These are phyloP conservation scores for Saturnispora sekii DNA, from an alignment of 805 yeast species.

Conservation along the genomic window DNA sequence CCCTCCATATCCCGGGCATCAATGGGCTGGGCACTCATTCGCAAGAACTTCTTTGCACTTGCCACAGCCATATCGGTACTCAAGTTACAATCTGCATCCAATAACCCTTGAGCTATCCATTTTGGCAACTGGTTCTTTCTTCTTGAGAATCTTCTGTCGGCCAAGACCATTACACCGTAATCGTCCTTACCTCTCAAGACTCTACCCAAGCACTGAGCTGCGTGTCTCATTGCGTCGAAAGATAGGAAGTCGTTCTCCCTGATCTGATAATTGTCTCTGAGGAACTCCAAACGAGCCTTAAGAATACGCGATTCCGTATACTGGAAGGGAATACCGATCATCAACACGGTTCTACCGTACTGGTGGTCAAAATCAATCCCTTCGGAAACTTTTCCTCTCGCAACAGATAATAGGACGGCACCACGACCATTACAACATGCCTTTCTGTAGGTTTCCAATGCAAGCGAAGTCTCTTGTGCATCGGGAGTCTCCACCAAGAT, in stretches of 20 bases:
- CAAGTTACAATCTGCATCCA: conserved; percentile 83
- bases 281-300: conserved; percentile 88
- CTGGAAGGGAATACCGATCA: conserved; percentile 99
- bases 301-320: conserved; percentile 94
- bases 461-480: conserved; percentile 95
- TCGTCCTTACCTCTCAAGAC: conserved; percentile 97
- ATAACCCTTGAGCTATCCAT: conserved; percentile 91
- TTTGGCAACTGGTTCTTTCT: conserved; percentile 86
- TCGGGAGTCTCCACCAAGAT: conserved; percentile 97
- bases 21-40: conserved; percentile 91
- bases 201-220: conserved; percentile 97
- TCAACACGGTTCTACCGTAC: conserved; percentile 91
- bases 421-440: conserved; percentile 98
- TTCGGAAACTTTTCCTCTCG: conserved; percentile 97
- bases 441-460: conserved; percentile 87
- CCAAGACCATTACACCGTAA: conserved; percentile 96
- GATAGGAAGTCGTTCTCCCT: conserved; percentile 91
- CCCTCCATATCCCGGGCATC: conserved; percentile 77
- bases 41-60: conserved; percentile 80
- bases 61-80: conserved; percentile 98
- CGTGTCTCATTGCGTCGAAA: conserved; percentile 99
- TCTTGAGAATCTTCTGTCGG: conserved; percentile 84
- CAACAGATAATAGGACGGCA: conserved; percentile 91
- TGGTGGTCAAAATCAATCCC: conserved; percentile 99
- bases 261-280: conserved; percentile 87